Evolutionary conservation across 139 green algal genomes (phyloP).

Genomic region (Raphidocelis subcapitata): DNA sequence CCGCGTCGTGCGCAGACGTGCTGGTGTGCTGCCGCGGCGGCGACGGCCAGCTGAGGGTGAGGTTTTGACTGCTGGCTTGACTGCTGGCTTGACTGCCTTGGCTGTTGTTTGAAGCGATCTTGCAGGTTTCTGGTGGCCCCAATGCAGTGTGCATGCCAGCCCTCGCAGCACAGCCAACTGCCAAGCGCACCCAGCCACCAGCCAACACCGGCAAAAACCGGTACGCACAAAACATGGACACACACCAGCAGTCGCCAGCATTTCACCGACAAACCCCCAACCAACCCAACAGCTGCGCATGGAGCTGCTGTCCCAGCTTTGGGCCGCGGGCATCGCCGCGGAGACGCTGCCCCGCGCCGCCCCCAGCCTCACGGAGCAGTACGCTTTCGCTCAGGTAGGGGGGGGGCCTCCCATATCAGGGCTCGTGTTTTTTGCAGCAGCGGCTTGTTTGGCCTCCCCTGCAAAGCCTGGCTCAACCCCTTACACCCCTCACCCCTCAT

Average conservation of each 20-base stretch:
- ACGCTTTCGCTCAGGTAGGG: too few relatives aligned
- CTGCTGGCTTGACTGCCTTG: background rate
- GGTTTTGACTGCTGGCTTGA: conserved; percentile 9
- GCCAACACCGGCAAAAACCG: too few relatives aligned
- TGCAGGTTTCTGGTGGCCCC: too few relatives aligned
- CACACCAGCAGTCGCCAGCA: too few relatives aligned
- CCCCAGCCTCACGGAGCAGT: conserved; percentile 56
- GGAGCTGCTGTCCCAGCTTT: conserved; percentile 61
- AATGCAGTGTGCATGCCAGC: too few relatives aligned
- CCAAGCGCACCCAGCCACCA: too few relatives aligned
- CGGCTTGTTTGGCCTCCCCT: background rate
- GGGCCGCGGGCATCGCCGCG: conserved; percentile 65
- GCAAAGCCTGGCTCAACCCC: background rate
- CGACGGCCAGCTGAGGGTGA: conserved; percentile 60
- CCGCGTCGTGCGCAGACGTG: conserved; percentile 58
- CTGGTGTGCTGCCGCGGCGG: conserved; percentile 75
- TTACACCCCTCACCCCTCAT: background rate
- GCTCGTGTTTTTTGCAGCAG: too few relatives aligned
- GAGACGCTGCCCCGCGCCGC: conserved; percentile 58
- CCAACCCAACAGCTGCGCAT: conserved; percentile 44
- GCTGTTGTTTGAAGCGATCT: too few relatives aligned
- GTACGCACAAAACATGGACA: too few relatives aligned
- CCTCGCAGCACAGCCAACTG: too few relatives aligned
- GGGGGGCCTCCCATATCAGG: too few relatives aligned
- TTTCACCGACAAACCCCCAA: too few relatives aligned